Evolutionary conservation across 495 filamentous ascomycete species (phyloP).

Genomic region (Aspergillus bertholletiae): DNA sequence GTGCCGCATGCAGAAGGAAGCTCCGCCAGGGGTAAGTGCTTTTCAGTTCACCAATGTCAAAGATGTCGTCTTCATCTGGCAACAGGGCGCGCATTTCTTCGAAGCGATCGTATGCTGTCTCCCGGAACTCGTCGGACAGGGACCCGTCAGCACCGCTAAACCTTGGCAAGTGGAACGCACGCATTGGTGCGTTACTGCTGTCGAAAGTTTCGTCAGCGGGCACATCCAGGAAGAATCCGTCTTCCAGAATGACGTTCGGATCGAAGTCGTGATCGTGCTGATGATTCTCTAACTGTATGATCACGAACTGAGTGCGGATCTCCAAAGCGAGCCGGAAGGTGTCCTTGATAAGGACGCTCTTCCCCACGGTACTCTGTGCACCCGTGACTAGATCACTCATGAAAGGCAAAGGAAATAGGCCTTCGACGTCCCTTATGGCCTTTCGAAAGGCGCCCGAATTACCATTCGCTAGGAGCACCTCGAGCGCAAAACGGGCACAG

Average conservation of each 20-base stretch:
- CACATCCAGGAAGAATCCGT: slow-evolving; percentile 25
- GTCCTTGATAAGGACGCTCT: slow-evolving; percentile 23
- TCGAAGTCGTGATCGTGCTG: slow-evolving; percentile 25
- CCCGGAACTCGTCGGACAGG: slow-evolving; percentile 28
- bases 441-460: slow-evolving; percentile 14
- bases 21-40: slow-evolving; percentile 28
- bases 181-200: slow-evolving; percentile 14
- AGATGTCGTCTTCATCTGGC: slow-evolving; percentile 16
- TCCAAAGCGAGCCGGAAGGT: slow-evolving; percentile 38
- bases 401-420: slow-evolving; percentile 31
- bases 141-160: slow-evolving; percentile 28
- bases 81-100: slow-evolving; percentile 27
- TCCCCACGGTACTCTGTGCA: slow-evolving; percentile 10
- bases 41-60: slow-evolving; percentile 24
- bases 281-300: slow-evolving; percentile 27
- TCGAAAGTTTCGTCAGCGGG: slow-evolving; percentile 14
- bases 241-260: slow-evolving; percentile 20
- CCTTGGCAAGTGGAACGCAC: slow-evolving; percentile 29
- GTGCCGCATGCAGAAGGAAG: slow-evolving; percentile 26
- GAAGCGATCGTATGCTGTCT: slow-evolving; percentile 29
- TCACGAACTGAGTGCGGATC: slow-evolving; percentile 37
- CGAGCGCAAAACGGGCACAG: slow-evolving; percentile 33
- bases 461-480: slow-evolving; percentile 24
- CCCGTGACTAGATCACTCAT: slow-evolving; percentile 19
- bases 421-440: slow-evolving; percentile 28